phyloP scores from a whole-genome alignment of 371 early-diverging fungal species.

The Fennellomyces sp. region DNA sequence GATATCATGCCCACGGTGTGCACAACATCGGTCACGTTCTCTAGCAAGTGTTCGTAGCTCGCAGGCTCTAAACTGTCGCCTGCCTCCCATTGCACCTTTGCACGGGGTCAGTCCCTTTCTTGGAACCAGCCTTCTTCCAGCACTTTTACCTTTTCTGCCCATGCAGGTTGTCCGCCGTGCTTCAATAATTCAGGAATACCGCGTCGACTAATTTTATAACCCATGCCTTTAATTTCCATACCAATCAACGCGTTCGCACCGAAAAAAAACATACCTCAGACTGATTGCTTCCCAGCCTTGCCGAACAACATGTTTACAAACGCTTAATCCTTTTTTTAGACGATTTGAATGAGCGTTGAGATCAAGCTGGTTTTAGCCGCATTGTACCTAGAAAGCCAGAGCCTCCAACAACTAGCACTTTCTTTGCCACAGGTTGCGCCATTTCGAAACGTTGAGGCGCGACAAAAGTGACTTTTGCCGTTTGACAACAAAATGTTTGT shows the following conservation, averaged over 20 bases:
- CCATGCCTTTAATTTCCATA: neutral
- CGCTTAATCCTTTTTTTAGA: conserved; percentile 47
- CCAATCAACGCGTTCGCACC: neutral
- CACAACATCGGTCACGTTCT: conserved; percentile 67
- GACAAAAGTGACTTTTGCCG: too few species aligned
- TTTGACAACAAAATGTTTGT: too few species aligned
- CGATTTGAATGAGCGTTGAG: neutral
- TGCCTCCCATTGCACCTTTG: conserved; percentile 61
- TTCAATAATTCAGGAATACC: conserved; percentile 48
- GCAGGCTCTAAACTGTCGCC: conserved; percentile 71
- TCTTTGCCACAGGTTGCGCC: conserved; percentile 44
- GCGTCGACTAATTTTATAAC: conserved; percentile 39
- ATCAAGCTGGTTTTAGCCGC: neutral
- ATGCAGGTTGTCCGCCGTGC: conserved; percentile 31
- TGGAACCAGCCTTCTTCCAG: neutral
- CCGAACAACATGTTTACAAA: conserved; percentile 66
- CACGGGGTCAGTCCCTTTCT: neutral
- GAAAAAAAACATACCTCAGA: conserved; percentile 54
- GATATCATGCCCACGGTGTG: conserved; percentile 76
- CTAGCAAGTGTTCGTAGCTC: conserved; percentile 55
- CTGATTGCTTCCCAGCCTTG: conserved; percentile 80
- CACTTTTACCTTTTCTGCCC: conserved; percentile 43
- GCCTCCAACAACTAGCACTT: conserved; percentile 75
- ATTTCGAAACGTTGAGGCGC: conserved; percentile 22
- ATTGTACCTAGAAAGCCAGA: conserved; percentile 69